Evolutionary conservation across 345 rosid species (phyloP).

Genomic region (sweet orange (Citrus sinensis)): DVS_A1.0 CM039166.1:15768501-15769000

Average conservation of each 20-base stretch:
- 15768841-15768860: too few relatives aligned
- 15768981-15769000: not conserved
- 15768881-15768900: not conserved
- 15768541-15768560: too few relatives aligned
- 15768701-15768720: not conserved
- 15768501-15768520: too few relatives aligned
- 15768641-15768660: not conserved
- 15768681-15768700: not conserved
- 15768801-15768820: constrained; percentile 8
- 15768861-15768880: not conserved
- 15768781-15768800: not conserved
- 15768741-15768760: not conserved
- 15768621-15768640: not conserved
- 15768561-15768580: too few relatives aligned
- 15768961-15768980: too few relatives aligned
- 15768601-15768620: too few relatives aligned
- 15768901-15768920: not conserved
- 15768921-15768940: too few relatives aligned
- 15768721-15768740: not conserved
- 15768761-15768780: not conserved
- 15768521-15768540: too few relatives aligned
- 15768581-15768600: too few relatives aligned
- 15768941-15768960: too few relatives aligned
- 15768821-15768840: too few relatives aligned
- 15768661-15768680: not conserved